Base-by-base conservation (phyloP, 257 asterid species). In the Eustoma russellianum region DNA sequence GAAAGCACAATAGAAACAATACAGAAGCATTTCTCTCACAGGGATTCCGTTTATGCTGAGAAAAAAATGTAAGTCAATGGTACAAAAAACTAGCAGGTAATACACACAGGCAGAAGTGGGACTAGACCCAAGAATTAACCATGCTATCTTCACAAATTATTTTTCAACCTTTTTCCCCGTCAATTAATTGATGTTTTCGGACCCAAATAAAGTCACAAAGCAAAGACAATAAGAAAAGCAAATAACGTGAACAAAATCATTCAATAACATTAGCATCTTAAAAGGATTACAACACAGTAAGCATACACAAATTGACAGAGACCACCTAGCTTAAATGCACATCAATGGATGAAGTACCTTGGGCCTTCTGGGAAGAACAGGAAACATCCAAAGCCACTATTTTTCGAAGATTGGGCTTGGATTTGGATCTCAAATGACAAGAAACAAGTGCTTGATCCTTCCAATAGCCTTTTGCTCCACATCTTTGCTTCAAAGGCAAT, bases 291-390 rank as follows among this genome's bases (percentile, higher is more conserved):
- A 19, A n/a, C n/a, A 10, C 14, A 34, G 18, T 3, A 40, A 24
- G 30, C 12, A 44, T 9, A 57, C 18, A n/a, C 30, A n/a, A 7
- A 54, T 4, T 4, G 34, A 12, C 17, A 18, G 30, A 13, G 4
- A 10, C 28, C 16, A 19, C 41, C 13, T 41, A 52, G 45, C 17
- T 55, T 30, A 17, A 28, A 60, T 5, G 13, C 28, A 15, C 3
- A 45, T 1, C 16, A 33, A 38, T 33, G 15, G 15, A 43, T 41
- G 13, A 61, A 61, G 65, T 70, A 86, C 98, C 96, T 83, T 70
- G 82, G 68, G 63, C 57, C 7, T 71, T 77, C 62, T 70, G 77
- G 33, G 94, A 72, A 71, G 84, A 79, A 71, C 82, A 69, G 3
- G 78, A 79, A 65, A 78, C 83, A 70, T 73, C 78, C 14, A 79